Evolutionary conservation across 768 basidiomycete species (phyloP).

Genomic region (Boletus vinaceobasis): DNA sequence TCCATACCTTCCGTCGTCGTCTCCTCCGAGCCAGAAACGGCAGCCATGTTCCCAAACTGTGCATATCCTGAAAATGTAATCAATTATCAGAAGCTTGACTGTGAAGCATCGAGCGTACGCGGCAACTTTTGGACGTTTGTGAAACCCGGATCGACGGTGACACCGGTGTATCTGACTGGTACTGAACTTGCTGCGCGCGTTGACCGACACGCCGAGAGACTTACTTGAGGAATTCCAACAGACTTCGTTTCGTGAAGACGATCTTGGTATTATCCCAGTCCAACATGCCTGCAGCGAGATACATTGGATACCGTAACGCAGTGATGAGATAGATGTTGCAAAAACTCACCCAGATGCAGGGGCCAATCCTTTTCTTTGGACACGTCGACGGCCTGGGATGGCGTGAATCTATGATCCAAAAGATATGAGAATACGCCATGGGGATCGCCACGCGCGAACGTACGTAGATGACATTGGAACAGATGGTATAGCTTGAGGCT

Average conservation of each 20-base stretch:
- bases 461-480: constrained; percentile 26
- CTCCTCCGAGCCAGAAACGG: constrained; percentile 20
- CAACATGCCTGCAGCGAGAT: constrained; percentile 53
- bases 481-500: background rate
- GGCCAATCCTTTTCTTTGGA: constrained; percentile 74
- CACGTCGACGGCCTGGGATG: constrained; percentile 52
- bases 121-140: constrained; percentile 72
- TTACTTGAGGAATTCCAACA: constrained; percentile 78
- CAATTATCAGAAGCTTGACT: background rate
- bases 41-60: constrained; percentile 55
- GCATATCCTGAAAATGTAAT: constrained; percentile 54
- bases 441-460: constrained; percentile 4
- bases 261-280: constrained; percentile 78
- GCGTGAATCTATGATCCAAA: constrained; percentile 48
- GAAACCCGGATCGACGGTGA: constrained; percentile 75
- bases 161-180: constrained; percentile 59
- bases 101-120: constrained; percentile 38
- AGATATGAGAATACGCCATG: background rate
- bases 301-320: background rate
- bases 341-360: constrained; percentile 52
- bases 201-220: constrained; percentile 13
- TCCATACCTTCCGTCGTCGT: constrained; percentile 21
- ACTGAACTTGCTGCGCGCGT: constrained; percentile 23
- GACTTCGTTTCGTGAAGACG: constrained; percentile 73
- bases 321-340: background rate